Base-by-base conservation (phyloP, 2,329 filamentous ascomycete genomes). In the Daldinia sp. region DNA sequence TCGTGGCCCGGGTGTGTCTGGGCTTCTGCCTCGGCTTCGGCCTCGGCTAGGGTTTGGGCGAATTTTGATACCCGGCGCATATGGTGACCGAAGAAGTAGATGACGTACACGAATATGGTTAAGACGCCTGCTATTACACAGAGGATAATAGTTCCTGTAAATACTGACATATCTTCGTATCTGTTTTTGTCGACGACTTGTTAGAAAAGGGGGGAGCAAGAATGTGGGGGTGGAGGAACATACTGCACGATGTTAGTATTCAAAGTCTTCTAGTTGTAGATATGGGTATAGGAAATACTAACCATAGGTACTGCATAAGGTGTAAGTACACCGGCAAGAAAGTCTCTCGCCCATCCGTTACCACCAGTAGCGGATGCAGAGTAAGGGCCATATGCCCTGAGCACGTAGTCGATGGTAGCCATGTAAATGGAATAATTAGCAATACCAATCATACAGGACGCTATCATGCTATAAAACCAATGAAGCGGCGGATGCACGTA, bases 361-460 rank as follows among this genome's bases (percentile, higher is more conserved):
- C 90, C 90, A 37, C 90, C 90, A 0, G 90, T 92, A 0, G 90
- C 90, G 0, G 89, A 91, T 1, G 90, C 90, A 1, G 89, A 86
- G 73, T 91, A 92, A 0, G 86, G 86, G 0, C 90, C 90, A 70
- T 92, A 92, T 0, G 89, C 87, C 60, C 87, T 88, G 32, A 92
- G 85, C 85, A 92, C 91, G 77, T 93, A 93, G 75, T 93, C 88
- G 66, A 92, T 90, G 1, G 89, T 91, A 1, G 89, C 87, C 86
- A 91, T 90, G 77, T 92, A 92, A 60, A 91, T 91, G 30, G 85
- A 80, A 35, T 90, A 90, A 71, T 93, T 93, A 57, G 90, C 90
- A 52, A 93, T 88, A 19, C 89, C 90, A 51, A 93, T 87, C 43
- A 91, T 79, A 13, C 81, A 82, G 1, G 83, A 82, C 66, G 89